phyloP scores from a whole-genome alignment of 106 monocot genomes.

The Dioscorea zingiberensis region DNA sequence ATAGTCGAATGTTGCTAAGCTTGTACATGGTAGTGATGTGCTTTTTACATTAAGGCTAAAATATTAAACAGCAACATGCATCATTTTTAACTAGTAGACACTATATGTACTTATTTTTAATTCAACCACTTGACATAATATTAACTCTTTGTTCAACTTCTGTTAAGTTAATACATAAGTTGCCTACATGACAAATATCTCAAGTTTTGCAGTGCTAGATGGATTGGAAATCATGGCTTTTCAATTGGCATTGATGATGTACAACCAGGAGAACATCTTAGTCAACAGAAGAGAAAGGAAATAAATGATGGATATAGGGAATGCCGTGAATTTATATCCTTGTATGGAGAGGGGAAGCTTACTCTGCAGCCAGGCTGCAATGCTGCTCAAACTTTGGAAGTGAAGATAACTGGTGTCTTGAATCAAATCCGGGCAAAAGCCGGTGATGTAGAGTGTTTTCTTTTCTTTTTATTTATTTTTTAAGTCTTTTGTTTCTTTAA shows the following conservation, averaged over 20 bases:
- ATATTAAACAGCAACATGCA: too few relatives aligned
- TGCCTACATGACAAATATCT: not conserved
- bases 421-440: slow-evolving; percentile 64
- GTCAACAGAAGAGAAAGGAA: slow-evolving; percentile 50
- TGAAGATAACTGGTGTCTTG: slow-evolving; percentile 52
- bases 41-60: too few relatives aligned
- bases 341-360: slow-evolving; percentile 50
- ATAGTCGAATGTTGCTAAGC: too few relatives aligned
- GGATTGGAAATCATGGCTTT: slow-evolving; percentile 99
- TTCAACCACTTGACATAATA: too few relatives aligned
- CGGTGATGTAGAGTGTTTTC: slow-evolving; percentile 47
- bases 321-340: slow-evolving; percentile 59
- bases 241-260: slow-evolving; percentile 98
- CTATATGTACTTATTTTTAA: too few relatives aligned
- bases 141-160: too few relatives aligned
- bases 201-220: slow-evolving; percentile 68
- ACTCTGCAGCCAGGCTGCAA: slow-evolving; percentile 54
- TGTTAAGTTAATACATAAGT: not conserved
- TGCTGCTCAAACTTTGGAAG: slow-evolving; percentile 80
- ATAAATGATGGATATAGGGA: slow-evolving; percentile 63
- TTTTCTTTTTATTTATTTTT: not conserved
- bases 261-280: slow-evolving; percentile 72
- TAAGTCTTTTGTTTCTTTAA: not conserved
- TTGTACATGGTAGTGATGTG: too few relatives aligned
- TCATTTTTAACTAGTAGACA: too few relatives aligned